Percentiles rank a stretch among this genome's conserved stretches.
phyloP scores from a whole-genome alignment of 2,329 filamentous ascomycete species.

The Talaromyces amestolkiae region DNA sequence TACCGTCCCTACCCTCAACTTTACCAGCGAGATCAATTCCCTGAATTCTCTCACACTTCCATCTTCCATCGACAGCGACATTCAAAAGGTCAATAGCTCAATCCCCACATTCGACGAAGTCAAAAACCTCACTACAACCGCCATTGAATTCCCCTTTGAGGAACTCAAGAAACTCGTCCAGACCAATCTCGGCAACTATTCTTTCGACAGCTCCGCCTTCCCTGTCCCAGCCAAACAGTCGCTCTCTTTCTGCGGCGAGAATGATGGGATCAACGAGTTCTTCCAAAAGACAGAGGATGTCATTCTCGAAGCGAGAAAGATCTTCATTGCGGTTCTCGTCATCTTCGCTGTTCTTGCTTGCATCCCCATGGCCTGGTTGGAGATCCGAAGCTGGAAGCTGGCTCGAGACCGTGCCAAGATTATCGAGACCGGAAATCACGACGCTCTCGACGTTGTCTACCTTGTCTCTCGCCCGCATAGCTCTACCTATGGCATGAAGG shows the following conservation, averaged over 20 bases:
- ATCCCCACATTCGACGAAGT: constrained; percentile 83
- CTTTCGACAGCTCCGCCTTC: constrained; percentile 74
- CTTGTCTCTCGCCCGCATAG: constrained; percentile 79
- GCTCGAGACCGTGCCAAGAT: constrained; percentile 69
- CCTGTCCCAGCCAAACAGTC: constrained; percentile 79
- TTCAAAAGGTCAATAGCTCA: constrained; percentile 70
- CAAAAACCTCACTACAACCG: constrained; percentile 72
- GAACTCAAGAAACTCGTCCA: constrained; percentile 73
- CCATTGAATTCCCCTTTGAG: constrained; percentile 77
- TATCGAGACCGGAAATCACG: constrained; percentile 62
- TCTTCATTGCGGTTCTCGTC: constrained; percentile 73
- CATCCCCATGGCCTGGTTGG: constrained; percentile 74
- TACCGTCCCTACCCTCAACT: constrained; percentile 57
- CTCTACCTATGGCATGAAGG: constrained; percentile 66
- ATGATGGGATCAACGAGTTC: constrained; percentile 77
- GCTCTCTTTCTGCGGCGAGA: constrained; percentile 84
- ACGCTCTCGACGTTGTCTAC: constrained; percentile 85
- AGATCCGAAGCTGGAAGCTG: constrained; percentile 72
- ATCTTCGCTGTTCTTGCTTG: constrained; percentile 70
- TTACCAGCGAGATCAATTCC: constrained; percentile 62
- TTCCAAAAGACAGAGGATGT: constrained; percentile 70
- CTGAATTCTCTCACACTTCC: constrained; percentile 70
- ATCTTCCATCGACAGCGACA: constrained; percentile 63
- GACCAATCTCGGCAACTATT: constrained; percentile 67
- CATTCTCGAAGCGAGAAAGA: constrained; percentile 66